Evolutionary conservation across 768 basidiomycete genomes (phyloP), one percentile per base, ranked within the genome.

Genomic region (Suillus cothurnatus): DNA sequence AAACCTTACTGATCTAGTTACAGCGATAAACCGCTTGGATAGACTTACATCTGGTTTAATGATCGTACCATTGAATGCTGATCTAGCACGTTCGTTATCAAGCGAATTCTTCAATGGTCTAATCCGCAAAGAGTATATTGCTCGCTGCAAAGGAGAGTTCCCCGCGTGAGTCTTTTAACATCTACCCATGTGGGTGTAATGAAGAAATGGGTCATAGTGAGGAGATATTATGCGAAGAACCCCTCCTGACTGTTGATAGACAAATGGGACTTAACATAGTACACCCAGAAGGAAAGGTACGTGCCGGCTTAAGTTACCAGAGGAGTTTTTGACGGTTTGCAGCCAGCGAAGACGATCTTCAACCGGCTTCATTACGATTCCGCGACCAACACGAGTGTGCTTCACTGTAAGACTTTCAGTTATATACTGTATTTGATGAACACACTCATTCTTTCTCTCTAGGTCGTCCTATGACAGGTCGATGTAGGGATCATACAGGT

Each of bases 251-350:
- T 0, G 88, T 98, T 1, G 97, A 99, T 77, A 85, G 95, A 61
- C 96, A 98, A 74, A 95, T 98, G 89, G 97, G 97, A 4, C 78
- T 99, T 55, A 98, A 98, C 66, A 91, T 99, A 61, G 93, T 98
- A 19, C 94, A 97, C 72, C 94, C 96, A 0, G 89, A 96, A 64
- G 97, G 97, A 50, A 95, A 98, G 84, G 43, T 62, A 61, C 19
- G 64, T 60, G 61, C 31, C 17, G 31, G 26, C 39, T 31, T 49
- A 28, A 28, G 26, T 4, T 41, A 11, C 6, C 19, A 3, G n/a
- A 28, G 19, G 2, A 31, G 39, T 7, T 41, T 43, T 55, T 59
- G 57, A 61, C 61, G 53, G 26, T 64, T 67, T 62, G 56, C 70
- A 97, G 94, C 85, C 84, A 21, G 93, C 97, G 0, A 92, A 92